Evolutionary conservation across 139 green algal species (phyloP).

Genomic region (Chlorella sp.): DNA sequence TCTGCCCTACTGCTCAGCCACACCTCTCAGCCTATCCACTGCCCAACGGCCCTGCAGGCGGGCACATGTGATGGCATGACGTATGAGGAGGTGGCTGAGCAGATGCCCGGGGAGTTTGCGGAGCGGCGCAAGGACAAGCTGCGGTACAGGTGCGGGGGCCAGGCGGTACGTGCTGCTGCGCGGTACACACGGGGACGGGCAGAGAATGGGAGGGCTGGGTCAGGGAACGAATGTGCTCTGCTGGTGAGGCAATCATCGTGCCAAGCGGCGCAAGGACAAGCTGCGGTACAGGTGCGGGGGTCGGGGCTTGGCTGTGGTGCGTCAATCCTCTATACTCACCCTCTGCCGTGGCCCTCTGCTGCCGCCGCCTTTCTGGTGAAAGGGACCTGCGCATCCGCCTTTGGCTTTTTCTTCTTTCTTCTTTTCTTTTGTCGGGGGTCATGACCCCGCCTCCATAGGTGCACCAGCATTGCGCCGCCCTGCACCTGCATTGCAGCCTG

Average conservation of each 20-base stretch:
- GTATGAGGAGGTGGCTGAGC: constrained; percentile 81
- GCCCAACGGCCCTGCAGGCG: constrained; percentile 33
- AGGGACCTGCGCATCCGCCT: too few species aligned
- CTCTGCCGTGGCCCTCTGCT: too few species aligned
- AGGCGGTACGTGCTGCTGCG: not conserved
- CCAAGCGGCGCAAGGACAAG: constrained; percentile 85
- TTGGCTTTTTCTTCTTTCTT: too few species aligned
- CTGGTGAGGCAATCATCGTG: not conserved
- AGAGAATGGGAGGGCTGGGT: too few species aligned
- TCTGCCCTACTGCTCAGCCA: not conserved
- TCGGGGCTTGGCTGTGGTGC: too few species aligned
- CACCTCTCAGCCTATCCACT: not conserved
- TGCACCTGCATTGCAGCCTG: too few species aligned
- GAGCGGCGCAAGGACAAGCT: constrained; percentile 90
- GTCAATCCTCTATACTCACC: too few species aligned
- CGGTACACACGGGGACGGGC: not conserved
- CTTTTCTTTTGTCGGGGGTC: too few species aligned
- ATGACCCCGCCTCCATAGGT: too few species aligned
- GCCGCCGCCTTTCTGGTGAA: too few species aligned
- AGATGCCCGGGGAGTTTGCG: constrained; percentile 80
- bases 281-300: constrained; percentile 76
- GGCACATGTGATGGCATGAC: constrained; percentile 90
- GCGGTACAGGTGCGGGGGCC: constrained; percentile 68
- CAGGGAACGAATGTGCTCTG: too few species aligned
- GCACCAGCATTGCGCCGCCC: too few species aligned